Percentiles rank a stretch among this genome's conserved stretches.
phyloP scores from a whole-genome alignment of 352 stramenopile genomes.

The Globisporangium emineosum region DNA sequence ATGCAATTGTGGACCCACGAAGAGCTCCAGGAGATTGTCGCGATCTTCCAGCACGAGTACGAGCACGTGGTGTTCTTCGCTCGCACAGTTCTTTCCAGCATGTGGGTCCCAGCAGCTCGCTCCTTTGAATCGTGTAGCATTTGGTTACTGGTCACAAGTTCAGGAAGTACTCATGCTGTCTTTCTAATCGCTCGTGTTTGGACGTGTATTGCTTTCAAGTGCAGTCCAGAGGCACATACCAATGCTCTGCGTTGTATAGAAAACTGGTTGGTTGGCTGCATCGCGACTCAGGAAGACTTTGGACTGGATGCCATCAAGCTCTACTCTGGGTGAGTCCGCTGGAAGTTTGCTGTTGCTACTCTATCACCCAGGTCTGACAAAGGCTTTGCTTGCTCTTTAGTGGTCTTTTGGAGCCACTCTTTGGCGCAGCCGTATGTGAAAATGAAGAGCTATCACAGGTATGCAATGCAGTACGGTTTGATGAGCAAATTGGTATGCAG shows the following conservation, averaged over 20 bases:
- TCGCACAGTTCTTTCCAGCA: constrained; percentile 36
- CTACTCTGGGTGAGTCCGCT: constrained; percentile 28
- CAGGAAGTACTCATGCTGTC: neutral
- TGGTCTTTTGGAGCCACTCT: constrained; percentile 38
- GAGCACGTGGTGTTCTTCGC: constrained; percentile 39
- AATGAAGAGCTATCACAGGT: constrained; percentile 49
- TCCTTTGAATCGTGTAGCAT: no score
- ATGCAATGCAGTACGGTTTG: neutral
- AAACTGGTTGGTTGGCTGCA: constrained; percentile 58
- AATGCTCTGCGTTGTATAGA: constrained; percentile 61
- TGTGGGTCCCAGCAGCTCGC: constrained; percentile 32
- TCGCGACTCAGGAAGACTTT: constrained; percentile 44
- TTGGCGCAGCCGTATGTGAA: constrained; percentile 26
- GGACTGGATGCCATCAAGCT: constrained; percentile 42
- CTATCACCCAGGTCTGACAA: neutral
- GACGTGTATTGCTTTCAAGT: constrained; percentile 8
- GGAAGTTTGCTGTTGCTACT: neutral
- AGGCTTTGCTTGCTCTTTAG: constrained; percentile 15
- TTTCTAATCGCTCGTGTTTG: constrained; percentile 9
- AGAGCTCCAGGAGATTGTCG: constrained; percentile 28
- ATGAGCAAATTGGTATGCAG: neutral
- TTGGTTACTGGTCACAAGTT: neutral
- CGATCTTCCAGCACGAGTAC: constrained; percentile 35
- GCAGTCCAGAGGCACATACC: constrained; percentile 33
- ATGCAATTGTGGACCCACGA: constrained; percentile 23